Conservation (phyloP, 768 basidiomycete species). For the Pleurotus eryngii region DNA sequence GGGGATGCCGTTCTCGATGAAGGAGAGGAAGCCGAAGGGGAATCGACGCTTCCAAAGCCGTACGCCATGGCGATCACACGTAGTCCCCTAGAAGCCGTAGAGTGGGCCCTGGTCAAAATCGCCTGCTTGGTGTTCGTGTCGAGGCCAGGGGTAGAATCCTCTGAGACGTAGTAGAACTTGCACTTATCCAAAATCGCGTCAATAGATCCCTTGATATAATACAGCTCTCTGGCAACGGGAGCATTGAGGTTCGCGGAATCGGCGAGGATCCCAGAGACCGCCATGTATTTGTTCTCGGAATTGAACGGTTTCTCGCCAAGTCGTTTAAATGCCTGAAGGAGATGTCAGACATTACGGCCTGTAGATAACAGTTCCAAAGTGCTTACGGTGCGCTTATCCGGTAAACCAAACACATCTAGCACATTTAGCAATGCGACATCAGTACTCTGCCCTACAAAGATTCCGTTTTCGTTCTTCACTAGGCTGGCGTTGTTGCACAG, state of each 20-base stretch:
- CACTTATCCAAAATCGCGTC: conserved; percentile 85
- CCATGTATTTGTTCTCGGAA: conserved; percentile 94
- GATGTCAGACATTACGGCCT: neutral
- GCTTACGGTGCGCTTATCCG: conserved; percentile 71
- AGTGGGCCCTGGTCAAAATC: conserved; percentile 68
- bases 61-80: conserved; percentile 93
- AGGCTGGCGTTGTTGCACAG: conserved; percentile 86
- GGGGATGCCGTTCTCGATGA: conserved; percentile 29
- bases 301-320: conserved; percentile 85
- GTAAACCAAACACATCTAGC: conserved; percentile 58
- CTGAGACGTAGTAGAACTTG: conserved; percentile 85
- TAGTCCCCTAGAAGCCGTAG: conserved; percentile 71
- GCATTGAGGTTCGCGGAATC: conserved; percentile 23
- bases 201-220: conserved; percentile 91
- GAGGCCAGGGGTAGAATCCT: conserved; percentile 81
- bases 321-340: conserved; percentile 58
- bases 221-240: conserved; percentile 58
- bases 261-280: conserved; percentile 72
- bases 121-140: conserved; percentile 65
- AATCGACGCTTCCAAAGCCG: conserved; percentile 51
- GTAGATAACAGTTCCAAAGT: neutral
- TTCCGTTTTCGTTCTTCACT: conserved; percentile 61
- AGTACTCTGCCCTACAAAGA: conserved; percentile 83
- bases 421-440: conserved; percentile 91
- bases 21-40: conserved; percentile 9